Base-by-base conservation (phyloP, 495 filamentous ascomycete genomes). In the Immersiella caudata region DNA sequence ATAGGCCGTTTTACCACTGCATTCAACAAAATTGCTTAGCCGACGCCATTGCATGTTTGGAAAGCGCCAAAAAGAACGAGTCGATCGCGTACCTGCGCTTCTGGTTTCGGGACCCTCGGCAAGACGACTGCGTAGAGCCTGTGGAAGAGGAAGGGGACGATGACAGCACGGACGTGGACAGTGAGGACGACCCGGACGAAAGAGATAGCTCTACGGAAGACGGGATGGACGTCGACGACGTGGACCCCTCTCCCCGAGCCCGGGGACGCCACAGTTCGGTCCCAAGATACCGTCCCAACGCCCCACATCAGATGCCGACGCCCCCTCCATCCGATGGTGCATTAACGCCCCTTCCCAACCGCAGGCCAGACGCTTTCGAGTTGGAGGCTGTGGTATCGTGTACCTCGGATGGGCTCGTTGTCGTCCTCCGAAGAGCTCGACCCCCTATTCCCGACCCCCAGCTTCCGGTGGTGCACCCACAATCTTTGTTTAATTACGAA, bases 61-160 rank as follows among this genome's bases (percentile, higher is more conserved):
- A 96, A 74, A 89, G 88, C 69, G 93, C 93, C 7, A 96, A 97
- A 74, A 89, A 88, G n/a, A 96, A 97, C 70, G 92, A 96, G 69
- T 96, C 93, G 14, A 96, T 97, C 70, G 93, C 93, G 16, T 97
- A 97, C 71, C 82, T 97, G 60, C 90, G 93, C n/a, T 97, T 97
- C 73, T 92, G 87, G 84, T 94, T 89, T 75, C 85, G 91, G 36
- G 90, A 96, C 76, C 93, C 92, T 27, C 82, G 84, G 63, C 74
- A 79, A 0, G 79, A 79, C 9, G 78, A 75, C 50, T 16, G 8
- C 20, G 52, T 18, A 1, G 73, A 78, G 5, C 72, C 73, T 1
- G 72, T 74, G 2, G 73, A 75, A 16, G 67, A 74, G 7, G 69
- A 68, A 4, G 75, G 71, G 20, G 76, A 79, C 25, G 70, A 70